Conservation (phyloP, 2,329 filamentous ascomycete species). For the Penicillium brevicompactum region DNA sequence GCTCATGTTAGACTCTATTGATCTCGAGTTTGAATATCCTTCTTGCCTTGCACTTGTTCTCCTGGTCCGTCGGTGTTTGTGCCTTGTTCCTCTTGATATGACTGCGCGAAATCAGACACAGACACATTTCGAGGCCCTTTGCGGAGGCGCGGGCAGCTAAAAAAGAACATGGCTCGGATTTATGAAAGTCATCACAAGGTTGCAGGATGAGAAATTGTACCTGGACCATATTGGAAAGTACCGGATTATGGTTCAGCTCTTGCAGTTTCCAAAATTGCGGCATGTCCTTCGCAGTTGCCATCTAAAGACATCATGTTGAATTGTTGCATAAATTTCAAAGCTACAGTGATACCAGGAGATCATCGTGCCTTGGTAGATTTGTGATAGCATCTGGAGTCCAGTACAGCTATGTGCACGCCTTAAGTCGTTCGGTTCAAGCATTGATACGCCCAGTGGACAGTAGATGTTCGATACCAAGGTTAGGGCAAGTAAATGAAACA, state of each 20-base stretch:
- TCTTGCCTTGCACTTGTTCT: constrained; percentile 15
- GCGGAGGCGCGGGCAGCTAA: constrained; percentile 30
- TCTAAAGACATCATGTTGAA: too few species aligned
- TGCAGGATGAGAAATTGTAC: neutral
- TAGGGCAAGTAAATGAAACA: too few species aligned
- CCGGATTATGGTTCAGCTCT: neutral
- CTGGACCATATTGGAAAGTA: neutral
- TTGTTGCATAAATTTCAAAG: too few species aligned
- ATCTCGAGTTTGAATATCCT: neutral
- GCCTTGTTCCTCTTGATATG: constrained; percentile 11
- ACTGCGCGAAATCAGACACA: constrained; percentile 13
- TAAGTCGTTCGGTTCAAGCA: too few species aligned
- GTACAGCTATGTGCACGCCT: too few species aligned
- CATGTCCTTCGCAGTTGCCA: too few species aligned
- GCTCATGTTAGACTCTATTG: neutral
- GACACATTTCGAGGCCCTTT: constrained; percentile 17
- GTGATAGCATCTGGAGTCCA: too few species aligned
- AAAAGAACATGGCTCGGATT: constrained; percentile 21
- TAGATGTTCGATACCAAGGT: too few species aligned
- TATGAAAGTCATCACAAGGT: neutral
- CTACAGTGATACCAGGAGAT: too few species aligned
- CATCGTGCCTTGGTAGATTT: too few species aligned
- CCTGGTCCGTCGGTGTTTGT: neutral
- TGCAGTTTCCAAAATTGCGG: too few species aligned
- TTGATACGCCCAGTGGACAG: too few species aligned